These are phyloP conservation scores for Quercus mongolica DNA, from an alignment of 306 rosid genomes.

Conservation along the genomic window DNA sequence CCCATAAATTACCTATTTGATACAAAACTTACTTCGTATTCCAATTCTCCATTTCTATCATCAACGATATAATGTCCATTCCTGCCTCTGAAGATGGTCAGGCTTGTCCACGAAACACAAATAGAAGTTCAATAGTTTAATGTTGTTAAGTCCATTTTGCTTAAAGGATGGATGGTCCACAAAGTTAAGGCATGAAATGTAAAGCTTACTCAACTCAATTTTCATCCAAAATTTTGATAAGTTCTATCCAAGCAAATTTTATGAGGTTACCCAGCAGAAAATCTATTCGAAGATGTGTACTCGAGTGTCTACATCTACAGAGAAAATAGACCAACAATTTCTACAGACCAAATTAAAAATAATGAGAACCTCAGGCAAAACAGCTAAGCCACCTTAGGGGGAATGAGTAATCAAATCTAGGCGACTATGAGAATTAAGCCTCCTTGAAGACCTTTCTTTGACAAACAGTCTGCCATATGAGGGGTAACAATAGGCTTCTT, in stretches of 20 bases:
- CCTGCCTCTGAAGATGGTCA: neutral
- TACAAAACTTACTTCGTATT: too few species aligned
- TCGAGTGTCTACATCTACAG: neutral
- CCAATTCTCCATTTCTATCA: too few species aligned
- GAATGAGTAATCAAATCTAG: neutral
- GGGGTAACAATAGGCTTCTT: constrained; percentile 19
- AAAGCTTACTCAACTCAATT: neutral
- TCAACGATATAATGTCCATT: too few species aligned
- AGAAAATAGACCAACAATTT: neutral
- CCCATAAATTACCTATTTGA: too few species aligned
- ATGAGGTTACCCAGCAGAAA: neutral
- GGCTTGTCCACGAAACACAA: neutral
- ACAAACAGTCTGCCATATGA: neutral
- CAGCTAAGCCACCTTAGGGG: neutral
- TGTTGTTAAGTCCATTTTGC: neutral
- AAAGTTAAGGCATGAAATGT: neutral
- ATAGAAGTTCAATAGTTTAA: neutral
- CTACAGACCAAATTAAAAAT: constrained; percentile 4
- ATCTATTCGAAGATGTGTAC: neutral
- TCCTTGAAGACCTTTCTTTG: neutral
- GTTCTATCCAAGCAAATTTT: constrained; percentile 1
- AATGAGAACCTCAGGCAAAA: neutral
- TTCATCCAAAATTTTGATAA: neutral
- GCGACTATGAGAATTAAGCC: neutral
- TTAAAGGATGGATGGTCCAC: neutral